Conservation (phyloP, 2,329 filamentous ascomycete species). For the Alternaria sp. region DNA sequence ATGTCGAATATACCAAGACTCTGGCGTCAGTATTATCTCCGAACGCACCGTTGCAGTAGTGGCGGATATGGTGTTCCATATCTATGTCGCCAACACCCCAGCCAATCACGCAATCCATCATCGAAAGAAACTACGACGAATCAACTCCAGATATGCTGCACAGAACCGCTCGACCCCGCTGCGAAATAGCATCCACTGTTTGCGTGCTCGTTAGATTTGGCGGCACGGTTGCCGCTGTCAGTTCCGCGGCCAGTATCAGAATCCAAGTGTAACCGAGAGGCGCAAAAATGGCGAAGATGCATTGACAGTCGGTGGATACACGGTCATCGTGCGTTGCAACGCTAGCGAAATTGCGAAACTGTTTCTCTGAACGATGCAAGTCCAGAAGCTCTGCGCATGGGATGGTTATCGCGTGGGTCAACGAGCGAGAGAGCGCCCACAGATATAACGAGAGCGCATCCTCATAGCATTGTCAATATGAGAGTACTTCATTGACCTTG, state of each 20-base stretch:
- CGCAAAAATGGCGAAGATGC: background rate
- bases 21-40: conserved; percentile 13
- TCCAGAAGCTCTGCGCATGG: background rate
- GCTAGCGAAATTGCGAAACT: conserved; percentile 4
- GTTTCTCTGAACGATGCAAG: background rate
- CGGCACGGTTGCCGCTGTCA: background rate
- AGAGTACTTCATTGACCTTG: background rate
- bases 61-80: conserved; percentile 13
- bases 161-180: background rate
- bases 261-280: background rate
- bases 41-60: conserved; percentile 9
- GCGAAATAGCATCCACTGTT: background rate
- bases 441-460: conserved; percentile 10
- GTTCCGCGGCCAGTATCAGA: background rate
- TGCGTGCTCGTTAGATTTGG: background rate
- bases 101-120: conserved; percentile 45
- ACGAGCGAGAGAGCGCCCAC: background rate
- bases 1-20: conserved; percentile 8
- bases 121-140: conserved; percentile 26
- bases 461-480: conserved; percentile 7
- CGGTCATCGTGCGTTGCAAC: background rate
- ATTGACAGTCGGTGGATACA: background rate
- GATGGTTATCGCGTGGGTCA: background rate
- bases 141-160: conserved; percentile 19
- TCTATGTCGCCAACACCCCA: conserved; percentile 36